Evolutionary conservation across 768 basidiomycete genomes (phyloP), one percentile per base, ranked within the genome.

Genomic region (Pleurotus pulmonarius): DNA sequence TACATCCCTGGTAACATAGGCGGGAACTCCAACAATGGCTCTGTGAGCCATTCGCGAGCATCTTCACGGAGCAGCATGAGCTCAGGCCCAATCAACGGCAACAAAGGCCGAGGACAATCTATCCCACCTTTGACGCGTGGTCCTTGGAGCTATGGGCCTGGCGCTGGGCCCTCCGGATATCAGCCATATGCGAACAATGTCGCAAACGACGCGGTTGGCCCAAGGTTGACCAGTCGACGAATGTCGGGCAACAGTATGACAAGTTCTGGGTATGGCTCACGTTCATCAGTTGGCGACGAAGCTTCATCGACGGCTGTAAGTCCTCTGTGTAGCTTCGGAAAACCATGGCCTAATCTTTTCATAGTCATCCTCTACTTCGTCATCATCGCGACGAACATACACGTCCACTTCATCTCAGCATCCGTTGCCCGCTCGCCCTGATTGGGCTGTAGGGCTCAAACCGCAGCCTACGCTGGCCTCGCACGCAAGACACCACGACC

Each of bases 391-490:
- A 39, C 80, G 83, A 60, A 90, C 88, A 5, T 89, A 81, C 60
- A 88, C 88, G 1, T 90, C 90, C 34, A 82, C 81, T 4, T 90
- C 90, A 3, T 88, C 87, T 18, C 80, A 78, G 61, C 78, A 91
- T 71, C 92, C 91, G 12, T 77, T 94, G 39, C 92, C 92, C 3
- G 74, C 90, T 2, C 79, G 92, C 56, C 92, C 92, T 40, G 92
- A 94, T 67, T 94, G 92, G 92, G 91, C 92, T 15, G 88, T 93
- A 3, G 90, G 90, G 13, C 75, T 93, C 34, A 90, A 87, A 67
- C 82, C 90, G 0, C 86, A 90, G 58, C 85, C 86, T 25, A 88
- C 83, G 11, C 69, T 88, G 24, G 81, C 88, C 60, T 46, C 78
- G 26, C 73, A 73, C 24, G 58, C 70, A 20, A 78, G 84, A 8